A percentile compares a stretch with the other conserved stretches of the same genome.
Conservation (phyloP, 1,284 basidiomycete genomes). For the Psilocybe mexicana region DNA sequence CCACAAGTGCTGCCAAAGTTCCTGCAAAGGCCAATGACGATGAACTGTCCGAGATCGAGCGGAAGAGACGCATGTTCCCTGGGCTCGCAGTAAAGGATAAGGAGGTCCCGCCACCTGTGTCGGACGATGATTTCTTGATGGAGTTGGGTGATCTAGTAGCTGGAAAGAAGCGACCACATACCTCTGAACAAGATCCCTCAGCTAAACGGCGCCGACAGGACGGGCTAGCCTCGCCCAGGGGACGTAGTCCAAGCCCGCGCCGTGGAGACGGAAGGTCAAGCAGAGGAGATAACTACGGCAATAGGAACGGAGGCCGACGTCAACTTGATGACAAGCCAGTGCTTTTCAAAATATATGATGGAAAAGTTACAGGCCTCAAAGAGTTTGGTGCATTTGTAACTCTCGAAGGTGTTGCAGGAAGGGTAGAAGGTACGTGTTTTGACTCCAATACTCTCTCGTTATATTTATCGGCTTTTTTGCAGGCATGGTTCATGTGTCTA, state of each 20-base stretch:
- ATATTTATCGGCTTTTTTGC: slow-evolving; percentile 9
- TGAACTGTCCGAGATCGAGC: slow-evolving; percentile 63
- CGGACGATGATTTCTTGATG: slow-evolving; percentile 71
- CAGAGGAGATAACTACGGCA: slow-evolving; percentile 44
- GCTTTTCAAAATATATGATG: slow-evolving; percentile 94
- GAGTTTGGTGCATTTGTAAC: slow-evolving; percentile 96
- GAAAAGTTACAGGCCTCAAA: slow-evolving; percentile 83
- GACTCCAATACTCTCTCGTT: slow-evolving; percentile 9
- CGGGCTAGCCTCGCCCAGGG: slow-evolving; percentile 43
- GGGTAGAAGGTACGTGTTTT: slow-evolving; percentile 77
- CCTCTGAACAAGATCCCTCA: slow-evolving; percentile 46
- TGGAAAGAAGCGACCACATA: slow-evolving; percentile 57
- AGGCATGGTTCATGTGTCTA: slow-evolving; percentile 97
- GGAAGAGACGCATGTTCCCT: slow-evolving; percentile 86
- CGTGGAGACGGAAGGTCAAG: slow-evolving; percentile 32
- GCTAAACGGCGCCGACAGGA: slow-evolving; percentile 59
- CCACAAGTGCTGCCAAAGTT: slow-evolving; percentile 38
- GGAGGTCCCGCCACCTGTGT: slow-evolving; percentile 53
- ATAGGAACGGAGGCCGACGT: slow-evolving; percentile 42
- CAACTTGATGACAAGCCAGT: slow-evolving; percentile 81
- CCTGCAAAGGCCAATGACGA: slow-evolving; percentile 41
- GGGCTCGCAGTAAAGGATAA: slow-evolving; percentile 87
- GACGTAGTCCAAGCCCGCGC: slow-evolving; percentile 56
- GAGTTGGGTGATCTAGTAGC: slow-evolving; percentile 89
- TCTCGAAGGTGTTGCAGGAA: slow-evolving; percentile 84